Evolutionary conservation across 2,329 filamentous ascomycete species (phyloP), one percentile per base, ranked within the genome.

Genomic region (Fusarium sp.): DNA sequence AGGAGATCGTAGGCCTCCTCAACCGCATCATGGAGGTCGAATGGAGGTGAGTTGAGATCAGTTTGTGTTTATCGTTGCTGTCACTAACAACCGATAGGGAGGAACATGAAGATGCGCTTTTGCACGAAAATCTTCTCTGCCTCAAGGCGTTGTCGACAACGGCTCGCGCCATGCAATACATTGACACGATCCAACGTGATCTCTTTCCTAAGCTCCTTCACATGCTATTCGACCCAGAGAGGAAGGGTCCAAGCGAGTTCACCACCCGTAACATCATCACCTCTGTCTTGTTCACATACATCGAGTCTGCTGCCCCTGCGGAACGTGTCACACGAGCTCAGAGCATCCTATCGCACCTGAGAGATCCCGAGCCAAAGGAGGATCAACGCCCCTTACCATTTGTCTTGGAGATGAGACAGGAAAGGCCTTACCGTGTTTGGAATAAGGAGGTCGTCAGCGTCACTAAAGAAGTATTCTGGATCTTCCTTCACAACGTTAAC

Each of bases 381-480:
- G 89, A 91, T 7, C 87, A 91, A 63, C 88, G 90, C 20, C 93
- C 94, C 0, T 83, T 97, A 9, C 89, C 89, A 4, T 98, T 98
- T 76, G 94, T 98, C 46, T 82, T 95, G 22, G 92, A 94, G 63
- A 98, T 98, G 89, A 91, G 92, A 71, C 89, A 90, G 35, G 88
- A 93, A 49, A 88, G 95, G 1, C 95, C 95, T 1, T 99, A 97
- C 78, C 91, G 93, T 33, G 87, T 97, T 4, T 99, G 95, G 95
- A 93, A 91, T 80, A 96, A 94, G 78, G 96, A 99, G 80, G 89
- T 95, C 19, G 90, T 90, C 62, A 94, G 92, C 73, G 95, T 98
- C 47, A 97, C 94, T 41, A 97, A 97, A 79, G 95, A 99, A 78
- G 95, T 98, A 28, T 99, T 99, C 77, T 99, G 95, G 95, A 98